Conservation (phyloP, 176 grass and related monocot genomes). For the Avena eriantha region DNA sequence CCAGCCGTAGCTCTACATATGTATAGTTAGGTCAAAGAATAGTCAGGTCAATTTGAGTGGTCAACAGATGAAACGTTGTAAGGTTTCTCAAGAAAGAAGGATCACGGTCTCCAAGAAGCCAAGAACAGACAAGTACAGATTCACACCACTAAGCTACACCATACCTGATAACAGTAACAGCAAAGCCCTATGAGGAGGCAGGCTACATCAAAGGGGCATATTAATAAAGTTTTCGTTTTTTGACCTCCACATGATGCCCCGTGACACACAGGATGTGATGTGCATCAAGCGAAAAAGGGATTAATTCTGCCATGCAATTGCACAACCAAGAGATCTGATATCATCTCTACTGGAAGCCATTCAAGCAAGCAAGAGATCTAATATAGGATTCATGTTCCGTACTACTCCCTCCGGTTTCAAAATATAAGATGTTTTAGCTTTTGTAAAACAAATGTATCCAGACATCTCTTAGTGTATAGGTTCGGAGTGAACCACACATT, state of each 20-base stretch:
- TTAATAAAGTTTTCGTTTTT: constrained; percentile 21
- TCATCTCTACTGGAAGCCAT: constrained; percentile 20
- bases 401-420: too few relatives aligned
- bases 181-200: constrained; percentile 22
- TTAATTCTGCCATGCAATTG: constrained; percentile 15
- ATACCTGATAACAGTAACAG: constrained; percentile 38
- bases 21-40: constrained; percentile 44
- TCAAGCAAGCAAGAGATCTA: background rate
- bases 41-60: constrained; percentile 50
- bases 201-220: constrained; percentile 6
- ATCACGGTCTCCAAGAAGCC: constrained; percentile 54
- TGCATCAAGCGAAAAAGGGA: constrained; percentile 6
- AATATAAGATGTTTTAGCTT: too few relatives aligned
- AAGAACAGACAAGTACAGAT: constrained; percentile 51
- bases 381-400: background rate
- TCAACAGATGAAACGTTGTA: constrained; percentile 53
- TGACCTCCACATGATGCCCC: constrained; percentile 33
- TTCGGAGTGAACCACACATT: too few relatives aligned
- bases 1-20: constrained; percentile 37
- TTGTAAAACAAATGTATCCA: too few relatives aligned
- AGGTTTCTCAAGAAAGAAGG: constrained; percentile 45
- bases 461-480: too few relatives aligned
- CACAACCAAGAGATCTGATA: constrained; percentile 40
- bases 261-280: constrained; percentile 24
- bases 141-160: constrained; percentile 40